phyloP scores from a whole-genome alignment of 495 filamentous ascomycete species.

The Parmelia sp. region DNA sequence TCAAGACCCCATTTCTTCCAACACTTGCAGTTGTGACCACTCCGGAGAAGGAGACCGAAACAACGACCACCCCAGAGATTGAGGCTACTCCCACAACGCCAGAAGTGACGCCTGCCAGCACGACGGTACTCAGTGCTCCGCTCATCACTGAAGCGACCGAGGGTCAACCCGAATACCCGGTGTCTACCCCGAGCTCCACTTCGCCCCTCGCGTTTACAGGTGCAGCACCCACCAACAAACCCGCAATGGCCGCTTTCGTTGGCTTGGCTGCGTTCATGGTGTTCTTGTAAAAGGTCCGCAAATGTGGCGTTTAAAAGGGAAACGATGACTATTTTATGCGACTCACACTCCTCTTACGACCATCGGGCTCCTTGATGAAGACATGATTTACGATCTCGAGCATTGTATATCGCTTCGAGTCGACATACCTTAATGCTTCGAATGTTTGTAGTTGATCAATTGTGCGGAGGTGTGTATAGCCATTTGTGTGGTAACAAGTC shows the following conservation, averaged over 20 bases:
- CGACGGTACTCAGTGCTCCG: neutral
- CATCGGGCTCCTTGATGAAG: conserved; percentile 13
- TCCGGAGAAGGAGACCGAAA: neutral
- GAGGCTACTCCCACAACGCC: neutral
- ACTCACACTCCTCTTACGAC: neutral
- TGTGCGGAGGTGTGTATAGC: neutral
- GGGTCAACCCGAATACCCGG: conserved; percentile 16
- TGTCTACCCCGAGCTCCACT: conserved; percentile 5
- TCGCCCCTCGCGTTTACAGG: conserved; percentile 10
- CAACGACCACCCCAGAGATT: neutral
- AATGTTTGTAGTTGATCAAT: neutral
- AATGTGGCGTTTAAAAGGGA: conserved; percentile 20
- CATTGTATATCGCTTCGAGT: conserved; percentile 1
- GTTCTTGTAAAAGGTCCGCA: conserved; percentile 1
- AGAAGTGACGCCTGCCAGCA: neutral
- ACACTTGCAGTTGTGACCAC: neutral
- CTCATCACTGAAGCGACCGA: conserved; percentile 15
- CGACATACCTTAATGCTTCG: conserved; percentile 3
- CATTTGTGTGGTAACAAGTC: neutral
- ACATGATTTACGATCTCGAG: conserved; percentile 9
- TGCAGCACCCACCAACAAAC: conserved; percentile 13
- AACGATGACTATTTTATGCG: conserved; percentile 9
- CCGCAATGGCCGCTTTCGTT: conserved; percentile 10
- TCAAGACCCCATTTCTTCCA: neutral
- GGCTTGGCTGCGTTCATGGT: conserved; percentile 13